phyloP scores from a whole-genome alignment of 2,329 filamentous ascomycete species.

The Penicillium sp. region DNA sequence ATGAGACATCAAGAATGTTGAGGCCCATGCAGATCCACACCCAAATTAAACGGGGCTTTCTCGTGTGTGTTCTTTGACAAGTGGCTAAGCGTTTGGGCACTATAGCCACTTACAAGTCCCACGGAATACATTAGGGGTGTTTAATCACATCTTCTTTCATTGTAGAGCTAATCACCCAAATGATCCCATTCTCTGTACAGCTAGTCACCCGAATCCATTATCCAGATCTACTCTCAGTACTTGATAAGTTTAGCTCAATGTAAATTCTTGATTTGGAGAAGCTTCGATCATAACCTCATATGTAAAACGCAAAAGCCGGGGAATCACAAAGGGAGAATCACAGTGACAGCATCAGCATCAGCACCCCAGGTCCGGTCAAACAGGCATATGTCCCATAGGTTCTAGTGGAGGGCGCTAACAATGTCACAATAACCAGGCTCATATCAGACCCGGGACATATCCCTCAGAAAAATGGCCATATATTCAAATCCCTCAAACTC shows the following conservation, averaged over 20 bases:
- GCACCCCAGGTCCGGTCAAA: not conserved
- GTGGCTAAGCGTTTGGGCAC: not conserved
- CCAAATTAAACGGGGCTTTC: not conserved
- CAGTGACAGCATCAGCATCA: not conserved
- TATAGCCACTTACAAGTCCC: not conserved
- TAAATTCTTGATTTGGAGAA: not conserved
- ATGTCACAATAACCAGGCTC: not conserved
- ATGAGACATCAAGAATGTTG: not conserved
- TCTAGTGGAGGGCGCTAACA: not conserved
- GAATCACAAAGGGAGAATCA: conserved; percentile 2
- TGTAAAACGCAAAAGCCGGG: conserved; percentile 7
- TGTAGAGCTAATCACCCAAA: not conserved
- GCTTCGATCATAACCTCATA: conserved; percentile 9
- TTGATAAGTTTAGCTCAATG: not conserved
- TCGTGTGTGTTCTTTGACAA: not conserved
- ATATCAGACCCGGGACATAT: not conserved
- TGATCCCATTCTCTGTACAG: too few species aligned
- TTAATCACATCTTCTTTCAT: not conserved
- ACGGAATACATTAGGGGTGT: not conserved
- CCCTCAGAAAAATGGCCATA: not conserved
- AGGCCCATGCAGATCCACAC: not conserved
- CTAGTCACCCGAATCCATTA: not conserved
- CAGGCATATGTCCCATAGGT: not conserved
- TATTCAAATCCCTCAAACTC: conserved; percentile 1
- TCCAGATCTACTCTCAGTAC: too few species aligned